Evolutionary conservation across 768 basidiomycete genomes (phyloP).

Genomic region (Lentinula sp.): DNA sequence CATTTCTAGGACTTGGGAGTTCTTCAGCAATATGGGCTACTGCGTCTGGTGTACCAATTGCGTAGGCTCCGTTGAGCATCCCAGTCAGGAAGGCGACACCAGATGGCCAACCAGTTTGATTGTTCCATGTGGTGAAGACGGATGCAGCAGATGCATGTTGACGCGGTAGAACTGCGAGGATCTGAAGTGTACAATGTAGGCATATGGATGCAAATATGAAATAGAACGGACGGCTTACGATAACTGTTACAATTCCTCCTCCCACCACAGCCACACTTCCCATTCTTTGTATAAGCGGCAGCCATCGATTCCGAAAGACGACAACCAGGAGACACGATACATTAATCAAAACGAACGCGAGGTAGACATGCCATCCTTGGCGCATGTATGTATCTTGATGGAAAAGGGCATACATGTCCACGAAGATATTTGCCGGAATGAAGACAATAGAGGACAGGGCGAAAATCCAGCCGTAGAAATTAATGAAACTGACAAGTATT

Average conservation of each 20-base stretch:
- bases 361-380: slow-evolving; percentile 11
- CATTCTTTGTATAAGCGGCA: slow-evolving; percentile 10
- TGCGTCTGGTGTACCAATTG: slow-evolving; percentile 13
- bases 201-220: not conserved
- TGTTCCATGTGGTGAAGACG: slow-evolving; percentile 11
- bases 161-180: slow-evolving; percentile 8
- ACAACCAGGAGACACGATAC: slow-evolving; percentile 9
- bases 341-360: slow-evolving; percentile 10
- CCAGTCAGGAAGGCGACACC: slow-evolving; percentile 12
- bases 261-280: slow-evolving; percentile 9
- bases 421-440: slow-evolving; percentile 10
- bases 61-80: slow-evolving; percentile 13
- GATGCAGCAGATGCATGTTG: slow-evolving; percentile 10
- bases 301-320: slow-evolving; percentile 10
- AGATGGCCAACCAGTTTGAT: slow-evolving; percentile 11
- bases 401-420: slow-evolving; percentile 13
- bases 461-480: slow-evolving; percentile 13
- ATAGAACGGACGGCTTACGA: slow-evolving; percentile 1
- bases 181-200: slow-evolving; percentile 1
- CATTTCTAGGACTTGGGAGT: slow-evolving; percentile 11
- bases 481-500: slow-evolving; percentile 7
- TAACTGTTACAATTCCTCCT: slow-evolving; percentile 10
- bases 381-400: slow-evolving; percentile 9
- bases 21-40: slow-evolving; percentile 13
- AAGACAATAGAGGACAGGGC: slow-evolving; percentile 9